Evolutionary conservation across 306 rosid genomes (phyloP).

Genomic region (Neltuma alba): DNA sequence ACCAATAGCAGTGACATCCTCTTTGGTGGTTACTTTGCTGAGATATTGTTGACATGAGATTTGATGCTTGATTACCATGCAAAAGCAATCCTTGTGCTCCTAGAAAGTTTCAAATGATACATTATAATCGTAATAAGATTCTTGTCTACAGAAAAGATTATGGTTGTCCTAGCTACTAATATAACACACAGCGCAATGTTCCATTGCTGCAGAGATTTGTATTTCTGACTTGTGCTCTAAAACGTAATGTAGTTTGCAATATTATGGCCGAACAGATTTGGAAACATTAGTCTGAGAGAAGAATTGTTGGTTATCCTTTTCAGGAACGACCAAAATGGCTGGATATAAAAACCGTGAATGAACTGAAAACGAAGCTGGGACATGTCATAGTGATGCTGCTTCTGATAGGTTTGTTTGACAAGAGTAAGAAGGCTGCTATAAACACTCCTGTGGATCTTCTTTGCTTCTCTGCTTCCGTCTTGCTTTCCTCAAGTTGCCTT

Average conservation of each 20-base stretch:
- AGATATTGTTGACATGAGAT: constrained; percentile 7
- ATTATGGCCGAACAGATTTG: not conserved
- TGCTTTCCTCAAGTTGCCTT: constrained; percentile 83
- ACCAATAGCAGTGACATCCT: not conserved
- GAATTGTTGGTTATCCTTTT: constrained; percentile 12
- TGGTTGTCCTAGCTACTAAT: not conserved
- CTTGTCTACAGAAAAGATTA: not conserved
- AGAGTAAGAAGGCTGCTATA: constrained; percentile 75
- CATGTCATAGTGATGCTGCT: constrained; percentile 98
- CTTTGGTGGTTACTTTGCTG: not conserved
- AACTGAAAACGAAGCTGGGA: constrained; percentile 90
- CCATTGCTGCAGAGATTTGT: not conserved
- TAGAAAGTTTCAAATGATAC: not conserved
- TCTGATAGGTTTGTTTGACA: constrained; percentile 83
- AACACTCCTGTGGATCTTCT: constrained; percentile 81
- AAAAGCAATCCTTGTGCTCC: not conserved
- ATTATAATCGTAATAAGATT: not conserved
- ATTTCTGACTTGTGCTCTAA: not conserved
- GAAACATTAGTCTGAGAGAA: not conserved
- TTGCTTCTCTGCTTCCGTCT: constrained; percentile 76
- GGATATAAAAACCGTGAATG: constrained; percentile 67
- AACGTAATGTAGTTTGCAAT: not conserved
- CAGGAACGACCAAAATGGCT: constrained; percentile 96
- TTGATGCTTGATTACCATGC: not conserved
- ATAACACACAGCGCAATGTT: not conserved